These are phyloP conservation scores for Phlyctochytrium bullatum DNA, from an alignment of 192 early-diverging fungal genomes.

Conservation along the genomic window DNA sequence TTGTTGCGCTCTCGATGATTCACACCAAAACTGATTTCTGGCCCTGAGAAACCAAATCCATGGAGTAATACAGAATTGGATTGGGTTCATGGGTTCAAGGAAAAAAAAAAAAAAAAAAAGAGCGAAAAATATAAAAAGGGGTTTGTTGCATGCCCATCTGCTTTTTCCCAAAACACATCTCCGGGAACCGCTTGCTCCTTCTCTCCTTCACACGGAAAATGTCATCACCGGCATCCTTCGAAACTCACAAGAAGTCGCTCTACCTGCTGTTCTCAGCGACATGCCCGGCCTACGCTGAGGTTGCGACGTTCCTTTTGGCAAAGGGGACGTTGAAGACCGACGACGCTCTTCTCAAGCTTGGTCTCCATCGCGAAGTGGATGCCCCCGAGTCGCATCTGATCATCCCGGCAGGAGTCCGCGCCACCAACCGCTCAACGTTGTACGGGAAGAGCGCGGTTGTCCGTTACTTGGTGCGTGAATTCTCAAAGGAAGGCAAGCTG, in stretches of 20 bases:
- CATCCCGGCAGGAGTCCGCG: slow-evolving; percentile 20
- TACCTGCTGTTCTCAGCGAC: slow-evolving; percentile 26
- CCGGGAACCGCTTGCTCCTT: too few relatives aligned
- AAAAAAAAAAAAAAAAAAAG: too few relatives aligned
- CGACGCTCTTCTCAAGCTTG: slow-evolving; percentile 12
- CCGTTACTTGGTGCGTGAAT: slow-evolving; percentile 19
- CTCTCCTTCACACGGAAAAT: too few relatives aligned
- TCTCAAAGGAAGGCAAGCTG: not conserved
- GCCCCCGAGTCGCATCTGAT: slow-evolving; percentile 7
- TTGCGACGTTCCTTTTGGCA: slow-evolving; percentile 23
- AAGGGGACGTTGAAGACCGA: not conserved
- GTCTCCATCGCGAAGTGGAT: slow-evolving; percentile 19
- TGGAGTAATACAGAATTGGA: too few relatives aligned
- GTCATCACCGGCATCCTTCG: too few relatives aligned
- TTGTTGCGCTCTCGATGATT: too few relatives aligned
- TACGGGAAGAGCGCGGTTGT: slow-evolving; percentile 16
- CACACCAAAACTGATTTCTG: too few relatives aligned
- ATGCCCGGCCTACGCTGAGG: slow-evolving; percentile 24
- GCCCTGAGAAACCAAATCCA: too few relatives aligned
- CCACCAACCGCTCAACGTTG: slow-evolving; percentile 5
- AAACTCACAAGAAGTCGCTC: slow-evolving; percentile 23
- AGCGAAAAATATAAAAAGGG: too few relatives aligned
- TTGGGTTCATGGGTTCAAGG: too few relatives aligned
- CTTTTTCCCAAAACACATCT: too few relatives aligned
- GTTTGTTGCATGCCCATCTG: too few relatives aligned